Base-by-base conservation (phyloP, 2,329 filamentous ascomycete species). In the Arthrocladium fulminans region DNA sequence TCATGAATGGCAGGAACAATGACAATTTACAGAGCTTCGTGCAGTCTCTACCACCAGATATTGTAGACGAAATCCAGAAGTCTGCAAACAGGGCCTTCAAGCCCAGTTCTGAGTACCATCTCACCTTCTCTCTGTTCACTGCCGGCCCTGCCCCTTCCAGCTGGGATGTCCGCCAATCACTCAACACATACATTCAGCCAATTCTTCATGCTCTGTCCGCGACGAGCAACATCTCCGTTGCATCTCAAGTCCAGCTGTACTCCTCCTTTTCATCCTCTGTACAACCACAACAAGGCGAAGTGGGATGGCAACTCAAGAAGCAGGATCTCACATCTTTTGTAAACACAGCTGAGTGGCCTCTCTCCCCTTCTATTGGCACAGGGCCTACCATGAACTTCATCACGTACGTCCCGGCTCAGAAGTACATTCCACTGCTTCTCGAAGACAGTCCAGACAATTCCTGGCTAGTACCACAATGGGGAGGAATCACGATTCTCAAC, bases 381-480 rank as follows among this genome's bases (percentile, higher is more conserved):
- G 90, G 90, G 0, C 92, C 92, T 1, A 98, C 92, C 0, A 82
- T 98, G 61, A 97, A 98, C 67, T 97, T 98, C 63, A 82, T 97
- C 49, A 75, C 97, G 23, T 98, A 92, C 61, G 81, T 94, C 6
- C 88, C 89, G 4, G 81, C 86, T 50, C 79, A 84, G 50, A 68
- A 68, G 5, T 74, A 80, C 51, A 75, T 74, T 2, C 81, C 81
- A 10, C 67, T 84, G 27, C 57, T 77, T 6, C 73, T 84, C 39
- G 74, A 76, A 49, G 78, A 77, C 43, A 79, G 72, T 54, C 69
- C 70, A 27, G 77, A 73, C 6, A 88, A 82, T 8, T 88, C 88
- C 53, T 97, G 90, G 90, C 76, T 96, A 55, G 84, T 98, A 38
- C 92, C 92, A 0, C 92, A 98, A 69, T 98, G 92, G 92, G 92